These are phyloP conservation scores for Taphrina communis DNA, from an alignment of 1,139 yeast species.

Conservation along the genomic window DNA sequence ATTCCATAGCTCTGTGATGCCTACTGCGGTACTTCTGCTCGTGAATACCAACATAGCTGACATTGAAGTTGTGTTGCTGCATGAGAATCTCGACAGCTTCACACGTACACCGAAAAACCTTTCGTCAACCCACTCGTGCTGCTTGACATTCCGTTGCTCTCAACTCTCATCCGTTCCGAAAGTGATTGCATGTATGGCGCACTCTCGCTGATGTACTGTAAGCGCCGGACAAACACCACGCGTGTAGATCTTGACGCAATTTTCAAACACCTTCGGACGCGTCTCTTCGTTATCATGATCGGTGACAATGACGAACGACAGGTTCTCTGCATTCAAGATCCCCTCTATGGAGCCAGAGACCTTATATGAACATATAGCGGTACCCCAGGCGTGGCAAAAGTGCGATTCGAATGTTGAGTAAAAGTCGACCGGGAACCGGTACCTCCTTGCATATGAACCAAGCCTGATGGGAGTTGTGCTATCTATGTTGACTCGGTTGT, in stretches of 20 bases:
- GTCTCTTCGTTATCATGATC: neutral
- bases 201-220: neutral
- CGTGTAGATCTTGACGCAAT: neutral
- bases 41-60: too few species aligned
- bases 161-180: too few species aligned
- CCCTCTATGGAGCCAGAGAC: neutral
- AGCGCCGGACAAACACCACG: conserved; percentile 3
- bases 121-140: too few species aligned
- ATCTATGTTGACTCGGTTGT: neutral
- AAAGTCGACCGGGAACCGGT: neutral
- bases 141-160: too few species aligned
- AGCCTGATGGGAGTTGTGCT: neutral
- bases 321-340: neutral
- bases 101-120: too few species aligned
- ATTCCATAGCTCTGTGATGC: too few species aligned
- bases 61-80: too few species aligned
- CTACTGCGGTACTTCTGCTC: too few species aligned
- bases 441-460: neutral
- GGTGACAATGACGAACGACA: neutral
- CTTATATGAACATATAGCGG: neutral
- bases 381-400: neutral
- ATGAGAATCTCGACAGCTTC: too few species aligned
- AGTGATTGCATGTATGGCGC: neutral
- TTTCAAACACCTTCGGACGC: neutral
- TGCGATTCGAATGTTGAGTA: neutral